Base-by-base conservation (phyloP, 306 rosid genomes). In the Pyrus pyrifolia region DNA sequence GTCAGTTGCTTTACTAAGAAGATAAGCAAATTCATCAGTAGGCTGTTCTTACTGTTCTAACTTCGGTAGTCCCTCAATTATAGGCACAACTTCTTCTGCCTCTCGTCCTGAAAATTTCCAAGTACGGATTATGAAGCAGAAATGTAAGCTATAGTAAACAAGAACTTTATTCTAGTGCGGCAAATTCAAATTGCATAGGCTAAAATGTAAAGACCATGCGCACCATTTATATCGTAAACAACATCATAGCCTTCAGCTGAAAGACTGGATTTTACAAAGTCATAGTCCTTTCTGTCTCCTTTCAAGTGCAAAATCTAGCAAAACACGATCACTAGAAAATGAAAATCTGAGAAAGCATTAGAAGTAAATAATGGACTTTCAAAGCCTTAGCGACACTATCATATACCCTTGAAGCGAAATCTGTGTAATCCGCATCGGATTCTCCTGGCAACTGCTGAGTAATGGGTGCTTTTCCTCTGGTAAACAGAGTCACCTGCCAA, bases 151-250 rank as follows among this genome's bases (percentile, higher is more conserved):
- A 51, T 40, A 17, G 71, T 23, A 74, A 57, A 61, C n/a, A 12
- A 14, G 19, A n/a, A 53, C n/a, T 42, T 35, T 58, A 29, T 35
- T 51, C 21, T 71, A 67, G 74, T 79, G 22, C 8, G 68, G 55
- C 19, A 68, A 31, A 69, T 45, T n/a, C 45, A 73, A 55, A 55
- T 72, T 11, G 55, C 31, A 49, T 57, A 74, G 51, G n/a, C 22
- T 63, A 70, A 70, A 22, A 59, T 30, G 40, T 59, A 64, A 70
- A 52, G 59, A 79, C 51, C 73, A 4, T 62, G 51, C 91, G 21
- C 69, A 92, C 97, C 99, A 71, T 95, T 95, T 68, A 95, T 95
- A 84, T 95, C 99, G 12, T 95, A 95, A 70, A 95, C 99, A 67
- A 95, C 97, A 71, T 95, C 93, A 79, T 83, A 95, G 75, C 97